phyloP scores from a whole-genome alignment of 179 eudicot species.

The Silene noctiflora region DNA sequence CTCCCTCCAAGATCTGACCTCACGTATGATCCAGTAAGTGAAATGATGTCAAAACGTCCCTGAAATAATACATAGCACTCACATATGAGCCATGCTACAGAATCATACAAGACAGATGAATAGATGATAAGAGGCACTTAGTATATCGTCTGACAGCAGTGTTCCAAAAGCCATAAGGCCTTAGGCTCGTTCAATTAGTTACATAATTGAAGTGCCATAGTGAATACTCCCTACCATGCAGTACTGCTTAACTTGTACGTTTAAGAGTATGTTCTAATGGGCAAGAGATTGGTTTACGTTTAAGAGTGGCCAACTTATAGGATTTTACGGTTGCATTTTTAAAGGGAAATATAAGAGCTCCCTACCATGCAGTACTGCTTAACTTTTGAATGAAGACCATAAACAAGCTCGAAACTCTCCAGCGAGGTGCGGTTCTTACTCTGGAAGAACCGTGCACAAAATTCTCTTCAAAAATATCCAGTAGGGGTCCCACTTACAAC shows the following conservation, averaged over 20 bases:
- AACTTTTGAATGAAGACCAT: no score
- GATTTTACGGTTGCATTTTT: no score
- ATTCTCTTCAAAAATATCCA: no score
- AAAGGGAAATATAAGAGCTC: no score
- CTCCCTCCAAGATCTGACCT: constrained; percentile 63
- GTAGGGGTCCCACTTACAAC: no score
- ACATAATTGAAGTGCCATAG: neutral
- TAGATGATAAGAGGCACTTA: no score
- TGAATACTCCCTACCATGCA: neutral
- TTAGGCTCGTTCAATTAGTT: neutral
- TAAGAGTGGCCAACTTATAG: no score
- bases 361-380: neutral
- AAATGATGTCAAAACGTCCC: constrained; percentile 75
- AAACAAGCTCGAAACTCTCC: neutral
- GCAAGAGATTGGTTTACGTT: neutral
- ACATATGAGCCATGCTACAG: neutral
- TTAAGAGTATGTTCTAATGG: no score
- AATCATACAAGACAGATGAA: constrained; percentile 1
- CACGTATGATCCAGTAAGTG: constrained; percentile 72
- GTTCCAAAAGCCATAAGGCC: neutral
- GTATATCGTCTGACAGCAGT: no score
- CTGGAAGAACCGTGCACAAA: neutral
- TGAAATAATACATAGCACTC: constrained; percentile 21
- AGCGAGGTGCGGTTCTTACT: neutral
- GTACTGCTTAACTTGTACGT: no score